Conservation (phyloP, 306 rosid genomes). For the Begonia fuchsioides region DNA sequence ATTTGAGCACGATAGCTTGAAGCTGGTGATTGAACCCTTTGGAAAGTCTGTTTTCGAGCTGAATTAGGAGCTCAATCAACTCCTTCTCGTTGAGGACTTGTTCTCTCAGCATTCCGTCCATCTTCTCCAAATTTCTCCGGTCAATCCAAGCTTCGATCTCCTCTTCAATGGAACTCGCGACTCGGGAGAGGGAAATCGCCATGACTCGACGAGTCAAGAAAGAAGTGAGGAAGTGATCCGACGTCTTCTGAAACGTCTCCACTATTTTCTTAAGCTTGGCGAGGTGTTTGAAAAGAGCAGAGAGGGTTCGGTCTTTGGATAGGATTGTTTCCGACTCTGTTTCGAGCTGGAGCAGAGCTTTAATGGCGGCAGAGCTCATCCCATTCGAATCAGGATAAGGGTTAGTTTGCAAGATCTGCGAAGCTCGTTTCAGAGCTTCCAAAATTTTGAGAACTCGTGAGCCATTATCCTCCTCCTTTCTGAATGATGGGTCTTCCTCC, state of each 20-base stretch:
- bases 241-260: conserved; percentile 22
- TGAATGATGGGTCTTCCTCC: conserved; percentile 19
- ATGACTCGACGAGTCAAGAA: conserved; percentile 52
- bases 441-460: conserved; percentile 48
- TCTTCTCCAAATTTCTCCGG: conserved; percentile 35
- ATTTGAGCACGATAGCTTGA: conserved; percentile 45
- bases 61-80: conserved; percentile 25
- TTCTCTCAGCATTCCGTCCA: conserved; percentile 17
- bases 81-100: conserved; percentile 12
- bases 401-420: conserved; percentile 36
- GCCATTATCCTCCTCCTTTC: conserved; percentile 7
- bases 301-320: conserved; percentile 39
- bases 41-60: conserved; percentile 37
- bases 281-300: conserved; percentile 40
- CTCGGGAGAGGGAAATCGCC: conserved; percentile 40
- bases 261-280: conserved; percentile 36
- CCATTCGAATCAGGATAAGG: conserved; percentile 27
- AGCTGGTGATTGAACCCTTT: conserved; percentile 57
- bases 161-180: conserved; percentile 50
- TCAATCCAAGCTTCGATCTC: conserved; percentile 89
- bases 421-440: conserved; percentile 77
- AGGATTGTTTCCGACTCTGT: conserved; percentile 50
- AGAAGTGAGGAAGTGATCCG: conserved; percentile 21
- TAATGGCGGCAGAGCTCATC: conserved; percentile 48
- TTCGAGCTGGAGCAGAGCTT: conserved; percentile 64